These are phyloP conservation scores for Cutaneotrichosporon sp. DNA, from an alignment of 1,284 basidiomycete genomes.

Conservation along the genomic window DNA sequence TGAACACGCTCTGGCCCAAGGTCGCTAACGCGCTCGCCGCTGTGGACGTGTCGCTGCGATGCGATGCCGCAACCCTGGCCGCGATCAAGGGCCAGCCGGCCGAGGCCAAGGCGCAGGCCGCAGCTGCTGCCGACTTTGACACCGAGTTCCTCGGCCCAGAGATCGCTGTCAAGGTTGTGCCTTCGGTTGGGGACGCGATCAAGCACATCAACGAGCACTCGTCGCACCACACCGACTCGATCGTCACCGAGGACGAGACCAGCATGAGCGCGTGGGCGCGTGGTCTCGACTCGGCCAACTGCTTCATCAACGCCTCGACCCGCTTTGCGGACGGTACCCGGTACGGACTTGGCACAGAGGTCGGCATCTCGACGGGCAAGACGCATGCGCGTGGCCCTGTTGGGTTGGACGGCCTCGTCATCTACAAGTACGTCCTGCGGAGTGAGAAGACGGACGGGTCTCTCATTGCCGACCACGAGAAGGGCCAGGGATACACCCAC, in stretches of 20 bases:
- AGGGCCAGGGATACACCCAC: constrained; percentile 72
- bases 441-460: constrained; percentile 72
- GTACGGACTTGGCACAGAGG: constrained; percentile 96
- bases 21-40: constrained; percentile 72
- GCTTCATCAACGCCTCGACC: constrained; percentile 91
- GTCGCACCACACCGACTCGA: constrained; percentile 92
- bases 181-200: constrained; percentile 72
- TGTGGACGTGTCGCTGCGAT: constrained; percentile 72
- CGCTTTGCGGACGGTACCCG: constrained; percentile 96
- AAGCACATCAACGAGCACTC: constrained; percentile 88
- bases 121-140: constrained; percentile 66
- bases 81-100: constrained; percentile 52
- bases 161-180: constrained; percentile 73
- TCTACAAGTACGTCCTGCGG: constrained; percentile 88
- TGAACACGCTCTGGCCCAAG: constrained; percentile 72
- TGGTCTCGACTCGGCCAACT: constrained; percentile 87
- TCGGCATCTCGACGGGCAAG: constrained; percentile 93
- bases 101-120: constrained; percentile 57
- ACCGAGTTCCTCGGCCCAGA: constrained; percentile 86
- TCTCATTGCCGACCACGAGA: constrained; percentile 61
- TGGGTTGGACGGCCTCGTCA: constrained; percentile 89
- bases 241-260: constrained; percentile 75
- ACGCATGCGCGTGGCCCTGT: constrained; percentile 97
- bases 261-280: constrained; percentile 75
- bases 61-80: constrained; percentile 67